These are phyloP conservation scores for Coemansia sp. DNA, from an alignment of 192 early-diverging fungal genomes.

Conservation along the genomic window DNA sequence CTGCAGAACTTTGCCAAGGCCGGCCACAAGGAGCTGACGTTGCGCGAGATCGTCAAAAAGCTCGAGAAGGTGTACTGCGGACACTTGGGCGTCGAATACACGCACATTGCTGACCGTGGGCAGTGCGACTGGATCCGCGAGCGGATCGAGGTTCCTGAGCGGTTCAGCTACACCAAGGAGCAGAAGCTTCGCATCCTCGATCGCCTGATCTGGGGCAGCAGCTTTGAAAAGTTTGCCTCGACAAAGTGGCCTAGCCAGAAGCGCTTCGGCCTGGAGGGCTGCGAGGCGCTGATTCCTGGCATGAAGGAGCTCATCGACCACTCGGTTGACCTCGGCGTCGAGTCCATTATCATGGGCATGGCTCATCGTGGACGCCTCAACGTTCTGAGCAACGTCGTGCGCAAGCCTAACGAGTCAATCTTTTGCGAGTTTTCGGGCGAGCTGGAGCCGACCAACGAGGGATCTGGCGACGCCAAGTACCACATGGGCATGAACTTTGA, in stretches of 20 bases:
- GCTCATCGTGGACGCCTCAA: constrained; percentile 98
- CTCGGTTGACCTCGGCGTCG: constrained; percentile 92
- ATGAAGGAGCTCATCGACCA: constrained; percentile 98
- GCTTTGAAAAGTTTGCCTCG: constrained; percentile 94
- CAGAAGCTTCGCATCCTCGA: constrained; percentile 92
- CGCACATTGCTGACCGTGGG: constrained; percentile 94
- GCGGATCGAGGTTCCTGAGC: constrained; percentile 87
- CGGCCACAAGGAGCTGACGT: constrained; percentile 72
- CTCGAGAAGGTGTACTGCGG: constrained; percentile 89
- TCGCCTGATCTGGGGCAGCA: constrained; percentile 95
- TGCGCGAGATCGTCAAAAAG: constrained; percentile 85
- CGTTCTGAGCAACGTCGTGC: constrained; percentile 97
- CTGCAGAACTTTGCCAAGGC: constrained; percentile 80
- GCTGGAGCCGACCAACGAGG: constrained; percentile 84
- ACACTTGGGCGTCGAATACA: constrained; percentile 96
- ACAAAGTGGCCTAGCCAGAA: constrained; percentile 97
- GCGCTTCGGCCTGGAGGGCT: constrained; percentile 97
- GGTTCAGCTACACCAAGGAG: constrained; percentile 85
- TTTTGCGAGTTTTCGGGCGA: constrained; percentile 97
- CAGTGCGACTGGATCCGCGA: constrained; percentile 97
- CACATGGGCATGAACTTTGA: constrained; percentile 94
- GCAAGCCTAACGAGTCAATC: constrained; percentile 97
- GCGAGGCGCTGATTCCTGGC: constrained; percentile 95
- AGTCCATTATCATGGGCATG: constrained; percentile 98
- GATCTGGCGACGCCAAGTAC: constrained; percentile 96